Conservation (phyloP, 2,329 filamentous ascomycete genomes). For the Ophiostoma perfectum region DNA sequence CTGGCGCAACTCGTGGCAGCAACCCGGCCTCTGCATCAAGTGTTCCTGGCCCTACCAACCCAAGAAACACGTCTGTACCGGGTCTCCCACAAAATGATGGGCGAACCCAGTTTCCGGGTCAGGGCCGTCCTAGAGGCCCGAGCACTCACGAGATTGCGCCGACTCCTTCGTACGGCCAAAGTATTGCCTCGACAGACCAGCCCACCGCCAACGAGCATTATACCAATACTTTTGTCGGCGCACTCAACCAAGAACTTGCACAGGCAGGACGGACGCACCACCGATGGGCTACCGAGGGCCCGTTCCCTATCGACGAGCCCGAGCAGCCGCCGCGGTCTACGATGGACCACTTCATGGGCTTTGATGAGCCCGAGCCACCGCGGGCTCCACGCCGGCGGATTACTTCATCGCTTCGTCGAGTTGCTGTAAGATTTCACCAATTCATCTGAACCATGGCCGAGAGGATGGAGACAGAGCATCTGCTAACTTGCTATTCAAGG, state of each 20-base stretch:
- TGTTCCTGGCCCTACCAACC: neutral
- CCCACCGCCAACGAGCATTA: conserved; percentile 10
- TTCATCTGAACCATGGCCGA: neutral
- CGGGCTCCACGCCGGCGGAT: neutral
- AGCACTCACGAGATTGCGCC: conserved; percentile 10
- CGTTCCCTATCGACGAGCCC: conserved; percentile 8
- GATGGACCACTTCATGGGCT: conserved; percentile 5
- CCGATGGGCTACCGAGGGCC: conserved; percentile 5
- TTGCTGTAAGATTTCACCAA: conserved; percentile 11
- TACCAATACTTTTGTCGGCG: conserved; percentile 3
- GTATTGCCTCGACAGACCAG: conserved; percentile 9
- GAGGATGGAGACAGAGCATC: neutral
- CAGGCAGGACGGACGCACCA: neutral
- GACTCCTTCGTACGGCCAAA: conserved; percentile 14
- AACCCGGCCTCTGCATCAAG: neutral
- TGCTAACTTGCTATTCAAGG: conserved; percentile 14
- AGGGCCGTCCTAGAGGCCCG: neutral
- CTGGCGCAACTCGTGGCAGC: neutral
- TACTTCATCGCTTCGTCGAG: conserved; percentile 18
- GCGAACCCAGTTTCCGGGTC: neutral
- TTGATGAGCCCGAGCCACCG: conserved; percentile 4
- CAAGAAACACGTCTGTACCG: neutral
- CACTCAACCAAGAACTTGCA: conserved; percentile 8
- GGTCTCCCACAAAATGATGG: neutral
- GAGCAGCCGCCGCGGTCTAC: neutral